These are phyloP conservation scores for Xylaria sp. DNA, from an alignment of 2,329 filamentous ascomycete species.

Conservation along the genomic window DNA sequence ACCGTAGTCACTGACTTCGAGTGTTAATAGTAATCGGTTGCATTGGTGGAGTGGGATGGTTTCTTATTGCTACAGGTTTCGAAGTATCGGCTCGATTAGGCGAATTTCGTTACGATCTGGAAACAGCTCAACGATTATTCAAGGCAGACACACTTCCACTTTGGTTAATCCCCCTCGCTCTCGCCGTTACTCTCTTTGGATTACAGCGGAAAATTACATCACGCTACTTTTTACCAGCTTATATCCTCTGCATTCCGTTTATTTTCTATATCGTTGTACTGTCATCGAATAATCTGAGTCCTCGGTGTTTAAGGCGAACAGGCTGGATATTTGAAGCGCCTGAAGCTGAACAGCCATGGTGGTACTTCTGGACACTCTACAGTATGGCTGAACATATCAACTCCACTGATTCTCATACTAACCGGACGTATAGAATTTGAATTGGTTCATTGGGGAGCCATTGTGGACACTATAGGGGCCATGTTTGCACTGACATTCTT, in stretches of 20 bases:
- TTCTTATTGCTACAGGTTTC: slow-evolving; percentile 88
- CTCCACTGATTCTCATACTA: slow-evolving; percentile 35
- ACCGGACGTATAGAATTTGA: slow-evolving; percentile 71
- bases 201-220: slow-evolving; percentile 81
- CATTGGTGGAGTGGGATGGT: slow-evolving; percentile 97
- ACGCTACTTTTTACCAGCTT: slow-evolving; percentile 86
- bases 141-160: slow-evolving; percentile 78
- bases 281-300: slow-evolving; percentile 73
- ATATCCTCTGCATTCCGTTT: slow-evolving; percentile 81
- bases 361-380: slow-evolving; percentile 97
- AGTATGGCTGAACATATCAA: slow-evolving; percentile 64
- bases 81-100: slow-evolving; percentile 92
- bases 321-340: slow-evolving; percentile 96
- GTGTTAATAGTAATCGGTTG: slow-evolving; percentile 77
- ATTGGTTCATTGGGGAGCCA: slow-evolving; percentile 83
- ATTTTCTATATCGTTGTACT: slow-evolving; percentile 83
- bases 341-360: slow-evolving; percentile 88
- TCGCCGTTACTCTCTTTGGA: slow-evolving; percentile 81
- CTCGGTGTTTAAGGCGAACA: slow-evolving; percentile 72
- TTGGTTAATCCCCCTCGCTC: slow-evolving; percentile 82
- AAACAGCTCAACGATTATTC: slow-evolving; percentile 80
- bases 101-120: slow-evolving; percentile 82
- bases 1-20: background rate
- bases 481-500: slow-evolving; percentile 99
- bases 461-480: slow-evolving; percentile 86